Evolutionary conservation across 2,329 filamentous ascomycete species (phyloP).

Genomic region (Grosmannia penicillata): DNA sequence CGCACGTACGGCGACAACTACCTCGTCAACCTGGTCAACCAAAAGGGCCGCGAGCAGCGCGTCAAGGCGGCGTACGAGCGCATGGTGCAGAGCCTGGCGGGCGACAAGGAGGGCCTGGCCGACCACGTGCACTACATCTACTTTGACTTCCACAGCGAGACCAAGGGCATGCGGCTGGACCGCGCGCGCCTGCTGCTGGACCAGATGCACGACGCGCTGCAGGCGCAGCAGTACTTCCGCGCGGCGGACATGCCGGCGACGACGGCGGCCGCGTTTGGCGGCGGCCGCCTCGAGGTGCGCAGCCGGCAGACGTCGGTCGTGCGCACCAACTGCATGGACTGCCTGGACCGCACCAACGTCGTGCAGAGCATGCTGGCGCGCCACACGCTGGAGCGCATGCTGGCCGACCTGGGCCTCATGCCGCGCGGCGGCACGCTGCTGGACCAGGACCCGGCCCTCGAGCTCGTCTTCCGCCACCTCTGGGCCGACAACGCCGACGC

Average conservation of each 20-base stretch:
- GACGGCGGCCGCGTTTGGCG: constrained; percentile 38
- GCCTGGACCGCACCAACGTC: constrained; percentile 91
- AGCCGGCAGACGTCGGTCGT: constrained; percentile 79
- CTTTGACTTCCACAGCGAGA: constrained; percentile 97
- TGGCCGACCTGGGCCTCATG: constrained; percentile 71
- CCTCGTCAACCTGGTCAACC: constrained; percentile 92
- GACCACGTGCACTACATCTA: constrained; percentile 92
- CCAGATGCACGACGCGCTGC: constrained; percentile 59
- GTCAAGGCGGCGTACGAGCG: constrained; percentile 93
- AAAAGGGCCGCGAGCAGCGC: constrained; percentile 76
- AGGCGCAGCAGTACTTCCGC: constrained; percentile 80
- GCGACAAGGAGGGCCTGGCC: constrained; percentile 48
- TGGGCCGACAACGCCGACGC: constrained; percentile 98
- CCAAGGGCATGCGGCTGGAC: constrained; percentile 88
- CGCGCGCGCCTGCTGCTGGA: constrained; percentile 78
- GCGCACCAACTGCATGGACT: constrained; percentile 98
- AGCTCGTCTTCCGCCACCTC: constrained; percentile 85
- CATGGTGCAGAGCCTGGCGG: constrained; percentile 61
- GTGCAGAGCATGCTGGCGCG: constrained; percentile 95
- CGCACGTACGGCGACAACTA: constrained; percentile 90
- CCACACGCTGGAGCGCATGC: constrained; percentile 75
- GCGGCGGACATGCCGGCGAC: constrained; percentile 68
- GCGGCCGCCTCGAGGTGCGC: constrained; percentile 62
- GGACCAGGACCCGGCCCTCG: constrained; percentile 64
- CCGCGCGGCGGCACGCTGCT: constrained; percentile 61